Base-by-base conservation (phyloP, 176 grass and related monocot species). In the Eremochloa ophiuroides region DNA sequence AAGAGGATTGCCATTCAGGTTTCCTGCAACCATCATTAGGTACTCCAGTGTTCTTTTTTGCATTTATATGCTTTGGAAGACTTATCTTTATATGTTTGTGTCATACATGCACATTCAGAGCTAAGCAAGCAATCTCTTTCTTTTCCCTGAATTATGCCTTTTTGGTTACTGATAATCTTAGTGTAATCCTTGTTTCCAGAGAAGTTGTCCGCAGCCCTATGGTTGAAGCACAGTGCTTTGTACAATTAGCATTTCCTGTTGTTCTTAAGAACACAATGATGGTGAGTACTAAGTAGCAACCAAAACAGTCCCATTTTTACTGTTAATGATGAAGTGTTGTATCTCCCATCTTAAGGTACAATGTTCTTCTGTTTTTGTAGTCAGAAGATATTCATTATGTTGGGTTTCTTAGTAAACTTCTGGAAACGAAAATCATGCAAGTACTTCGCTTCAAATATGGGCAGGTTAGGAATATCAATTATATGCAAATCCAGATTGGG, bases 211-310 rank as follows among this genome's bases (percentile, higher is more conserved):
- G 69, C 74, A 95, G 96, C 64, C 91, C 96, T 90, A 99, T 99
- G 96, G 96, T 99, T 82, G 96, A 99, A 88, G 96, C 96, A 73
- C 96, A 99, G 48, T 99, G 96, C 84, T 99, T 92, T 61, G 96
- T 99, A 55, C 96, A 99, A 80, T 81, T 99, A 71, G 90, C 90
- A 63, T 99, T 99, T 84, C 96, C 93, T 73, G 93, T 99, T 16
- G 71, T 87, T 64, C 68, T 99, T 43, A 99, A 95, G 73, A 99
- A 82, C 80, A 81, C 63, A 76, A 85, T 83, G 80, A 95, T 99
- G 96, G 96, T 99, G 84, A 58, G 84, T 85, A 76, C 10, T 94
- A 78, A 22, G 78, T 85, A 77, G 17, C 31, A 55, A 62, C 62
- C 64, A 9, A 69, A 63, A 67, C 33, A 39, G 64, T 76, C 61